A percentile compares a stretch with the other conserved stretches of the same genome.
Evolutionary conservation across 1,284 basidiomycete species (phyloP).

Genomic region (Termitomyces sp.): DNA sequence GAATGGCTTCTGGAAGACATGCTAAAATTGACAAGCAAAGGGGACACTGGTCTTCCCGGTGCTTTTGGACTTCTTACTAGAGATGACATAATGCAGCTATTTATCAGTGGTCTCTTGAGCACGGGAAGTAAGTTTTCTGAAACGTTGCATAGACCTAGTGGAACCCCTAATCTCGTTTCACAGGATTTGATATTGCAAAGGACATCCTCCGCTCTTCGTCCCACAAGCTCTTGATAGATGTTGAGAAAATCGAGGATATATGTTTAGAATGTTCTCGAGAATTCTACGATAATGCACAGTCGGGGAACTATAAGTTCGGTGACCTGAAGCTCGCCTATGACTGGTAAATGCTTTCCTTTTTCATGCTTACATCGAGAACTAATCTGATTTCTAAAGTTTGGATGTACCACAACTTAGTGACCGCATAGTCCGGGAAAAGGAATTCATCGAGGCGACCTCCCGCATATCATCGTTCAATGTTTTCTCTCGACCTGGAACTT

Average conservation of each 20-base stretch:
- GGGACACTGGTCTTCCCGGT: conserved; percentile 56
- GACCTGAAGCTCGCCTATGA: conserved; percentile 96
- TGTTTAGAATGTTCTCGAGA: conserved; percentile 79
- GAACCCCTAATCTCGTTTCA: not conserved
- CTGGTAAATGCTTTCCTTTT: conserved; percentile 52
- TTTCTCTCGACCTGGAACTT: conserved; percentile 65
- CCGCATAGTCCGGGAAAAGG: conserved; percentile 64
- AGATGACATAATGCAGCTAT: conserved; percentile 74
- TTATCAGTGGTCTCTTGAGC: conserved; percentile 78
- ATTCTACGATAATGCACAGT: conserved; percentile 89
- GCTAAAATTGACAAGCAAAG: conserved; percentile 70
- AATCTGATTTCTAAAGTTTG: conserved; percentile 46
- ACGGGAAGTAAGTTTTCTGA: conserved; percentile 73
- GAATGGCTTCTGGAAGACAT: conserved; percentile 84
- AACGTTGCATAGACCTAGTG: conserved; percentile 4
- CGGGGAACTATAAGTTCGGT: conserved; percentile 85
- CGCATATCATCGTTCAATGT: conserved; percentile 82
- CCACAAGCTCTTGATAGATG: conserved; percentile 46
- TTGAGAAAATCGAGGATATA: conserved; percentile 63
- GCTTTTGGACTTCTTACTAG: conserved; percentile 75
- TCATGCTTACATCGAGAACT: not conserved
- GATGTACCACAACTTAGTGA: conserved; percentile 65
- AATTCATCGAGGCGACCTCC: conserved; percentile 93
- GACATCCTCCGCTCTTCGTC: conserved; percentile 54
- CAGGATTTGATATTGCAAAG: conserved; percentile 80